phyloP scores from a whole-genome alignment of 108 stramenopile genomes.

The Nitzschia sp. region DNA sequence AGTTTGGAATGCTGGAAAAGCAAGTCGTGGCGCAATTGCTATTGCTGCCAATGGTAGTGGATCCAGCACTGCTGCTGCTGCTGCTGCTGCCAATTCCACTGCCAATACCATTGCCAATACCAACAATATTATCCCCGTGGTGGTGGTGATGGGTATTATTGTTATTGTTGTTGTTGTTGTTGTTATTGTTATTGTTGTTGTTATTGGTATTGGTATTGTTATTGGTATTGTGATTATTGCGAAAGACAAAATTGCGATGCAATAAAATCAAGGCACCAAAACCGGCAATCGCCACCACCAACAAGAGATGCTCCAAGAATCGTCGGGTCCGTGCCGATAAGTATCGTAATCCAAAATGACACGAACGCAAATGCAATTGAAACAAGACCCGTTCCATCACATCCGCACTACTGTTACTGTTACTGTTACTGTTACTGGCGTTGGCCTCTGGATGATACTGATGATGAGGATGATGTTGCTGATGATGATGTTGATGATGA shows the following conservation, averaged over 20 bases:
- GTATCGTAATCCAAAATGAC: conserved; percentile 48
- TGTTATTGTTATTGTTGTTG: neutral
- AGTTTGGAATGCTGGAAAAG: conserved; percentile 42
- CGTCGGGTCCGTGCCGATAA: conserved; percentile 49
- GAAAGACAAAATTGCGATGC: conserved; percentile 67
- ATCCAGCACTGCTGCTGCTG: neutral
- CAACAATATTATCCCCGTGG: too few species aligned
- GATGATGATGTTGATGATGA: too few species aligned
- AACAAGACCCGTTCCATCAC: conserved; percentile 84
- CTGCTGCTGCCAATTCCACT: neutral
- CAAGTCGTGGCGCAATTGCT: conserved; percentile 44
- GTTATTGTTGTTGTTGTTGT: neutral
- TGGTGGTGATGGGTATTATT: neutral
- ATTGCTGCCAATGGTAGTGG: neutral
- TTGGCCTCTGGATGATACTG: too few species aligned
- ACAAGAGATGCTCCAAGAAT: conserved; percentile 50
- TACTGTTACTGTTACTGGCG: too few species aligned
- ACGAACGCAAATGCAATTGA: conserved; percentile 61
- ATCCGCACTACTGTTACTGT: too few species aligned
- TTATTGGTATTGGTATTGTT: too few species aligned
- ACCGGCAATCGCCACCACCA: conserved; percentile 57
- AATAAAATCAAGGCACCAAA: conserved; percentile 56
- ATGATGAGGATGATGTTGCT: too few species aligned
- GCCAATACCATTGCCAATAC: too few species aligned
- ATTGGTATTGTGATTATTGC: too few species aligned